These are phyloP conservation scores for Flaveria trinervia DNA, from an alignment of 129 eudicot species.

Conservation along the genomic window DNA sequence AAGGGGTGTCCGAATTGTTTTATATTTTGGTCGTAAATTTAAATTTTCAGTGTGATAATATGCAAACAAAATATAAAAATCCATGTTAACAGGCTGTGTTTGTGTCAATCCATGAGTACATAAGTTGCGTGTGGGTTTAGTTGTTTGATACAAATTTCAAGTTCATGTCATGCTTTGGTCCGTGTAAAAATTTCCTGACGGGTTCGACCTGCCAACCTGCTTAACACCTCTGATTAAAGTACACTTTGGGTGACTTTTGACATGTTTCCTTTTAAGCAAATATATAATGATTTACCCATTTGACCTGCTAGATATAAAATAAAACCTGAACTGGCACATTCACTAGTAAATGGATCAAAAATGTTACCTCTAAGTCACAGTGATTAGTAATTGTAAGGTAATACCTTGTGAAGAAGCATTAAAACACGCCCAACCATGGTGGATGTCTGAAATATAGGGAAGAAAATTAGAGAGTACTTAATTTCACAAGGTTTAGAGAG, in stretches of 20 bases:
- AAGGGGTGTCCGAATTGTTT: not conserved
- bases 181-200: too few species aligned
- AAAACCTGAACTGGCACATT: not conserved
- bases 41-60: not conserved
- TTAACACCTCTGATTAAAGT: not conserved
- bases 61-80: not conserved
- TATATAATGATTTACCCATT: not conserved
- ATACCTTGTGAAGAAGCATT: constrained; percentile 85
- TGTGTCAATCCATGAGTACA: not conserved
- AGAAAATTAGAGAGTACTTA: constrained; percentile 1
- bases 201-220: not conserved
- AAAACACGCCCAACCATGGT: constrained; percentile 98
- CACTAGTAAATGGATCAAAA: not conserved
- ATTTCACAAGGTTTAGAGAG: constrained; percentile 16
- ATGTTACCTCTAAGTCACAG: not conserved
- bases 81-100: not conserved
- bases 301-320: not conserved
- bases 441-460: constrained; percentile 69
- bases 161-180: not conserved
- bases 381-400: constrained; percentile 1
- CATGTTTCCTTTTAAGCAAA: not conserved
- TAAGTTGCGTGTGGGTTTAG: not conserved
- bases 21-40: not conserved
- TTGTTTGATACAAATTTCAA: not conserved
- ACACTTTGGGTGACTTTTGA: not conserved